Evolutionary conservation across 495 filamentous ascomycete genomes (phyloP).

Genomic region (Ascodesmis nigricans): DNA sequence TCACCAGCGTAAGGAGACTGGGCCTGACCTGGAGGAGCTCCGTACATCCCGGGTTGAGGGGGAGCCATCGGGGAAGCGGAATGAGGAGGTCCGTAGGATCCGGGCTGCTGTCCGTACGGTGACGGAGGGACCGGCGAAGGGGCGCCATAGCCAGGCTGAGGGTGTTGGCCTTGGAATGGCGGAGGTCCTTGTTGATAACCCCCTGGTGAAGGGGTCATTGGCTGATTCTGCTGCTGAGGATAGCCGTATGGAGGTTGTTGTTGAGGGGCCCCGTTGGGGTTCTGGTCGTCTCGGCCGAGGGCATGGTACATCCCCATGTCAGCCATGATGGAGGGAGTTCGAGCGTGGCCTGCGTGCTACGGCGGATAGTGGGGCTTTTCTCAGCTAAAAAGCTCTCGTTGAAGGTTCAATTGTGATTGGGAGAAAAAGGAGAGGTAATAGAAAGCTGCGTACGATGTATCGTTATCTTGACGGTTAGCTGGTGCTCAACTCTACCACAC

Average conservation of each 20-base stretch:
- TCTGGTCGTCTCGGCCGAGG: slow-evolving; percentile 30
- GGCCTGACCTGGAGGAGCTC: slow-evolving; percentile 22
- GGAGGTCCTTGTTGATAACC: slow-evolving; percentile 36
- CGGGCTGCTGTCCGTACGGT: slow-evolving; percentile 14
- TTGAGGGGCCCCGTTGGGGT: slow-evolving; percentile 21
- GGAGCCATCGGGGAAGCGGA: no score
- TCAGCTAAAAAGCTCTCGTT: no score
- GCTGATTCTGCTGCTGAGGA: slow-evolving; percentile 34
- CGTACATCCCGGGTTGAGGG: slow-evolving; percentile 21
- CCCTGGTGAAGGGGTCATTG: slow-evolving; percentile 33
- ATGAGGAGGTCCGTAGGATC: slow-evolving; percentile 19
- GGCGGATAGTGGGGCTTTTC: no score
- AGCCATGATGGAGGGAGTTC: slow-evolving; percentile 34
- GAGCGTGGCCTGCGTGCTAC: slow-evolving; percentile 18
- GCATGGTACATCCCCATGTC: slow-evolving; percentile 60
- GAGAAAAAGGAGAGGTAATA: no score
- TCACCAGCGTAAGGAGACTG: slow-evolving; percentile 8
- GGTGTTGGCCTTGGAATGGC: slow-evolving; percentile 19
- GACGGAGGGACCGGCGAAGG: slow-evolving; percentile 15
- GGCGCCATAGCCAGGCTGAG: slow-evolving; percentile 28
- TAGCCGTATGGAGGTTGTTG: slow-evolving; percentile 38
- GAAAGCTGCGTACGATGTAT: no score
- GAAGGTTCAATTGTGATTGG: no score
- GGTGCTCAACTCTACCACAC: no score
- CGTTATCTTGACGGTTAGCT: no score